phyloP scores from a whole-genome alignment of 2,329 filamentous ascomycete genomes.

The Pseudofabraea citricarpa region DNA sequence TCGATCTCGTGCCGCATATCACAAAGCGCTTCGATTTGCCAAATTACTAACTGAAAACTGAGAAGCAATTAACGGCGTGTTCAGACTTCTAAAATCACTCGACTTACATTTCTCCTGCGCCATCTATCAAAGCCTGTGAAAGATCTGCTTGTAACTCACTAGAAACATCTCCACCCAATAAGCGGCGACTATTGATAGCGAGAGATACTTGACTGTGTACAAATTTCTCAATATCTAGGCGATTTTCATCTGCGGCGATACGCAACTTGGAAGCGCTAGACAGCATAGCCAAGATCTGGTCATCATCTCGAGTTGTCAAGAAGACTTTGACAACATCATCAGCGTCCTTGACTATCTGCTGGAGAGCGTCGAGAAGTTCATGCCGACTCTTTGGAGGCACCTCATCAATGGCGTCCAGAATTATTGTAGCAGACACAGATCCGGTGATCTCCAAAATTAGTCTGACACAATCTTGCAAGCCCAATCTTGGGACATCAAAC shows the following conservation, averaged over 20 bases:
- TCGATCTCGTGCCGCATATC: not conserved
- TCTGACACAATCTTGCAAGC: not conserved
- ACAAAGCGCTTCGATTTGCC: not conserved
- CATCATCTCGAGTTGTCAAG: slow-evolving; percentile 9
- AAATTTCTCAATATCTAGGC: not conserved
- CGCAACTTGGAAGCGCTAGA: not conserved
- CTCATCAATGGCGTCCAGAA: slow-evolving; percentile 12
- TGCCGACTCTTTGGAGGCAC: slow-evolving; percentile 1
- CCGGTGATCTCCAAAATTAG: slow-evolving; percentile 5
- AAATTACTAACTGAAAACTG: not conserved
- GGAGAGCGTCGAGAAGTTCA: slow-evolving; percentile 4
- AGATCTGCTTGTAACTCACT: too few species aligned
- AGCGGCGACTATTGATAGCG: too few species aligned
- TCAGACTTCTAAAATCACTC: not conserved
- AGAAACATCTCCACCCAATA: too few species aligned
- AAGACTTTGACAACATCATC: slow-evolving; percentile 9
- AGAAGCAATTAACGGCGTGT: too few species aligned
- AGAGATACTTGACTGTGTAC: not conserved
- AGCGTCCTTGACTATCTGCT: slow-evolving; percentile 6
- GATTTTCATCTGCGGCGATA: not conserved
- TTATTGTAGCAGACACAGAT: slow-evolving; percentile 5
- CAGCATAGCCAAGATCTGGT: not conserved
- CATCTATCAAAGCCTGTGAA: too few species aligned
- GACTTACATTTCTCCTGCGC: not conserved
- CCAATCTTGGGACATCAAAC: not conserved